A percentile compares a stretch with the other conserved stretches of the same genome.
Evolutionary conservation across 768 basidiomycete genomes (phyloP).

Genomic region (Kwoniella bestiolae): DNA sequence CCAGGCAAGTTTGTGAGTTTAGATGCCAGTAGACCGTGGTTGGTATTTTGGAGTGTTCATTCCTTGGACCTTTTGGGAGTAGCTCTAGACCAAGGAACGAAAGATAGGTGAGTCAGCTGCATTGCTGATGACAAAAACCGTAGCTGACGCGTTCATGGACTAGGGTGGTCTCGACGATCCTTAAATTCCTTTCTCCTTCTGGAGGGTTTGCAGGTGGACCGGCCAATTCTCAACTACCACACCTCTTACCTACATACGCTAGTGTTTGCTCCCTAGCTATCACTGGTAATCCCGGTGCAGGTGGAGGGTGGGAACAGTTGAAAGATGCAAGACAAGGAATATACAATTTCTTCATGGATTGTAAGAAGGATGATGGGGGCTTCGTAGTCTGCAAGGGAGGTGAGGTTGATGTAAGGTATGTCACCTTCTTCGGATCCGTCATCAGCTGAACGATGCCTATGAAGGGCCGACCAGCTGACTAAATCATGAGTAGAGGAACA

Average conservation of each 20-base stretch:
- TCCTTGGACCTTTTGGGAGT: constrained; percentile 78
- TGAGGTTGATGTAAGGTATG: constrained; percentile 91
- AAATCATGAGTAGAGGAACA: constrained; percentile 68
- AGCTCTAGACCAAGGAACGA: constrained; percentile 74
- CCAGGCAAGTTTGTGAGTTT: constrained; percentile 77
- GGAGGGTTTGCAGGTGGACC: constrained; percentile 92
- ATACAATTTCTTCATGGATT: constrained; percentile 85
- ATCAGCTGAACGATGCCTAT: no score
- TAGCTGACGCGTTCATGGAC: constrained; percentile 2
- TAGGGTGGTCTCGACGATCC: constrained; percentile 78
- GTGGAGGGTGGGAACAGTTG: constrained; percentile 66
- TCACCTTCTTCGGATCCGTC: constrained; percentile 10
- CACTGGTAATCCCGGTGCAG: constrained; percentile 70
- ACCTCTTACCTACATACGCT: constrained; percentile 88
- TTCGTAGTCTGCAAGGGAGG: constrained; percentile 84
- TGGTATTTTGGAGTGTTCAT: constrained; percentile 91
- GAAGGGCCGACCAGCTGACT: no score
- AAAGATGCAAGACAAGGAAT: constrained; percentile 76
- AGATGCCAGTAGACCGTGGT: constrained; percentile 94
- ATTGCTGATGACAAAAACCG: neutral
- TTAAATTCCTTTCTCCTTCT: constrained; percentile 78
- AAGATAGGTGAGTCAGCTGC: constrained; percentile 65
- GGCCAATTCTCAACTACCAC: constrained; percentile 73
- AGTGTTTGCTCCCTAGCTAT: constrained; percentile 81
- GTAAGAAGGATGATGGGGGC: constrained; percentile 91